These are phyloP conservation scores for Steccherinum ochraceum DNA, from an alignment of 768 basidiomycete species.

Conservation along the genomic window DNA sequence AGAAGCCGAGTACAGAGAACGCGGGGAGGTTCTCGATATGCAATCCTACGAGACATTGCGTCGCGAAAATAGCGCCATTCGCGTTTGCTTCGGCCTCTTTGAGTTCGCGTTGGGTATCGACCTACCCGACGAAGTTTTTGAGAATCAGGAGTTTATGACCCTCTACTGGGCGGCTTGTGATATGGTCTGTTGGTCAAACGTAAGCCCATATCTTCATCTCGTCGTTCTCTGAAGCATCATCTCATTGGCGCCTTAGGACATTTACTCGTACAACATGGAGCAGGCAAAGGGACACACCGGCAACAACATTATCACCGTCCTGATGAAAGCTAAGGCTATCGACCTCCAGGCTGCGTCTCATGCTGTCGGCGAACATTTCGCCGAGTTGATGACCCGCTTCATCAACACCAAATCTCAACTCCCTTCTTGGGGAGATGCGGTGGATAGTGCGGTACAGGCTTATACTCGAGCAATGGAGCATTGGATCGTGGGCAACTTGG, in stretches of 20 bases:
- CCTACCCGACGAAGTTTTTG: constrained; percentile 55
- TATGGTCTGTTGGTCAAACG: constrained; percentile 69
- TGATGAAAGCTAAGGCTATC: constrained; percentile 50
- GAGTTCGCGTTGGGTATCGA: constrained; percentile 62
- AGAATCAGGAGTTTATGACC: constrained; percentile 47
- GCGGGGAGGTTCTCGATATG: constrained; percentile 48
- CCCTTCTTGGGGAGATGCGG: constrained; percentile 38
- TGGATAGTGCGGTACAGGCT: constrained; percentile 42
- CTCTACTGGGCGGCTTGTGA: constrained; percentile 62
- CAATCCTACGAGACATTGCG: constrained; percentile 51
- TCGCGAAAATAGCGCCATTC: constrained; percentile 65
- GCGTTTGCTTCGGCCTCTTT: constrained; percentile 59
- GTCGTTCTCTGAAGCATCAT: background rate
- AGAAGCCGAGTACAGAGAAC: constrained; percentile 62
- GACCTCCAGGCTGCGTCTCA: constrained; percentile 56
- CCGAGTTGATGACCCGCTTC: constrained; percentile 45
- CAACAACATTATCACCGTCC: constrained; percentile 65
- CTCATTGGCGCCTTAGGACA: constrained; percentile 34
- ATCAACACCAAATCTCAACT: constrained; percentile 37
- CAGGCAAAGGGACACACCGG: constrained; percentile 56
- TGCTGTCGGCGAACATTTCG: constrained; percentile 45
- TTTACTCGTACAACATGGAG: constrained; percentile 73
- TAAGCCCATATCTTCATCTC: constrained; percentile 24
- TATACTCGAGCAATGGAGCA: constrained; percentile 51
- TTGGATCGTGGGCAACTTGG: constrained; percentile 60